Conservation (phyloP, 2,329 filamentous ascomycete genomes). For the Rhinocladiella mackenziei region DNA sequence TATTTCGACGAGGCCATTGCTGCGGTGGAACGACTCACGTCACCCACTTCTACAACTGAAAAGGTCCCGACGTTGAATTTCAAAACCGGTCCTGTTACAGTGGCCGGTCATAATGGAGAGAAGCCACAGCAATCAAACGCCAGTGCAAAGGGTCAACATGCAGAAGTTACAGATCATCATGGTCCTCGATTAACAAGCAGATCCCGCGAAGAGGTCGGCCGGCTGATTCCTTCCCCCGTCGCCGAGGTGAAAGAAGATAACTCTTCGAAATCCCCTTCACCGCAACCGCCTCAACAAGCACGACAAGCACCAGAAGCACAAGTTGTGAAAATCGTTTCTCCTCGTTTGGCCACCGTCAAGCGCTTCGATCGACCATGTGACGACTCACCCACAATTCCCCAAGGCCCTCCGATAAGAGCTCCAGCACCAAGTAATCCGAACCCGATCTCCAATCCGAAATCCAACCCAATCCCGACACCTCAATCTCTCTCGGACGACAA, state of each 20-base stretch:
- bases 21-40: slow-evolving; percentile 26
- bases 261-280: background rate
- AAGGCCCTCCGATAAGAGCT: slow-evolving; percentile 19
- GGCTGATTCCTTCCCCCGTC: slow-evolving; percentile 25
- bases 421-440: too few relatives aligned
- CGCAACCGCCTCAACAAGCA: background rate
- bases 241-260: slow-evolving; percentile 22
- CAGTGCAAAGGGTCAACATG: background rate
- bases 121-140: background rate
- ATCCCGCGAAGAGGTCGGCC: slow-evolving; percentile 16
- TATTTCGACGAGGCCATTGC: slow-evolving; percentile 30
- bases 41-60: slow-evolving; percentile 4
- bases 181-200: slow-evolving; percentile 3
- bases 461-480: too few relatives aligned
- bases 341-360: slow-evolving; percentile 12
- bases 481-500: slow-evolving; percentile 11
- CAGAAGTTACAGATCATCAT: slow-evolving; percentile 2
- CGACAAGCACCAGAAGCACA: background rate
- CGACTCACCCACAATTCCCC: slow-evolving; percentile 26
- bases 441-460: too few relatives aligned
- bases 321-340: slow-evolving; percentile 4
- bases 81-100: too few relatives aligned
- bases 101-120: slow-evolving; percentile 6
- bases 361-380: slow-evolving; percentile 20
- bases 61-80: slow-evolving; percentile 8